Evolutionary conservation across 106 monocot species (phyloP).

Genomic region (Hemerocallis citrina): DNA sequence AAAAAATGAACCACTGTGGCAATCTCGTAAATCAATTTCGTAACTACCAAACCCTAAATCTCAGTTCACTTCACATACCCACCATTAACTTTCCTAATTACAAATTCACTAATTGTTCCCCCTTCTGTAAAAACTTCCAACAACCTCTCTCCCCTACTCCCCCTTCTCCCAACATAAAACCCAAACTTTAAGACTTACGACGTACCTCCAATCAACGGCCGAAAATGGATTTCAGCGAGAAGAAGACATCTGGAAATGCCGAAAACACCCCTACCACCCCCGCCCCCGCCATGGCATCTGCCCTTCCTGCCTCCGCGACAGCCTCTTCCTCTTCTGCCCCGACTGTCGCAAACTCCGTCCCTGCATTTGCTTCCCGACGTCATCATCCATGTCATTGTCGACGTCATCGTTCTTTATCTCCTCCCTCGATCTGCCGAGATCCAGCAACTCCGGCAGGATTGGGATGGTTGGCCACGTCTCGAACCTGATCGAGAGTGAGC

Average conservation of each 20-base stretch:
- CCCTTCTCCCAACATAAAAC: no score
- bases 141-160: no score
- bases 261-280: slow-evolving; percentile 2
- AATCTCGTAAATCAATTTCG: no score
- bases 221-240: no score
- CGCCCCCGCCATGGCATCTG: slow-evolving; percentile 37
- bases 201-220: no score
- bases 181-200: no score
- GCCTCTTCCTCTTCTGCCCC: slow-evolving; percentile 64
- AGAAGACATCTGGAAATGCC: slow-evolving; percentile 1
- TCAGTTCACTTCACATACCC: no score
- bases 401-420: slow-evolving; percentile 28
- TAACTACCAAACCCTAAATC: no score
- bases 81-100: no score
- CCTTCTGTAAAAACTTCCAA: no score
- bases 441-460: slow-evolving; percentile 7
- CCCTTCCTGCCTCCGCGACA: slow-evolving; percentile 44
- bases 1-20: no score
- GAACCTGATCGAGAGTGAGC: slow-evolving; percentile 48
- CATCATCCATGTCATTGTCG: slow-evolving; percentile 26
- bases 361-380: slow-evolving; percentile 33
- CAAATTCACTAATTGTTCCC: no score
- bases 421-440: slow-evolving; percentile 18
- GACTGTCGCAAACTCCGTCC: slow-evolving; percentile 56
- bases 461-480: slow-evolving; percentile 36